phyloP scores from a whole-genome alignment of 75 land plant genomes.

The Selaginella moellendorffii region DNA sequence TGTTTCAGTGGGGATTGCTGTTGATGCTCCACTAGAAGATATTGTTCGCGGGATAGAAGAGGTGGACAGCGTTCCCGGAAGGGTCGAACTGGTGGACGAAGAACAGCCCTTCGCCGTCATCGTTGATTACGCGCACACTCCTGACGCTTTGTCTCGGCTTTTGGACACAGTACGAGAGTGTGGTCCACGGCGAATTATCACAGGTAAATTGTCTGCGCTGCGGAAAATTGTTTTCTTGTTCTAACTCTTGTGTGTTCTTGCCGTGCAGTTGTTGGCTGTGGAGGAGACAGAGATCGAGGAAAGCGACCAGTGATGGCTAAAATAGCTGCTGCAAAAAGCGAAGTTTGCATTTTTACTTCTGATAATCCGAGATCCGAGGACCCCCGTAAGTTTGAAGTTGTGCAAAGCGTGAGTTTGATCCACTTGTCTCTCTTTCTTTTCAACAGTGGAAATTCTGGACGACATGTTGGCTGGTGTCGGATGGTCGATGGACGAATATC shows the following conservation, averaged over 20 bases:
- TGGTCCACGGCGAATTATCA: constrained; percentile 61
- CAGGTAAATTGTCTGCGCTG: constrained; percentile 36
- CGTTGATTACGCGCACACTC: constrained; percentile 86
- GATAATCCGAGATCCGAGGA: constrained; percentile 85
- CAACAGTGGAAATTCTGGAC: constrained; percentile 80
- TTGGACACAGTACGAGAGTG: constrained; percentile 86
- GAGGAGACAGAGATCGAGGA: constrained; percentile 76
- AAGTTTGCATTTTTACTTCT: constrained; percentile 69
- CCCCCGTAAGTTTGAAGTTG: constrained; percentile 48
- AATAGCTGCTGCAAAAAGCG: constrained; percentile 87
- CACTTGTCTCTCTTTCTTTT: neutral
- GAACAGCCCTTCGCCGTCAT: constrained; percentile 96
- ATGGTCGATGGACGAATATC: constrained; percentile 89
- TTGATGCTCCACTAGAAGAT: constrained; percentile 64
- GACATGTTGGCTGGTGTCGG: constrained; percentile 97
- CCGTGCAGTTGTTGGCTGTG: constrained; percentile 70
- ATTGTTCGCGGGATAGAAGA: constrained; percentile 80
- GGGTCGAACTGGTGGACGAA: constrained; percentile 87
- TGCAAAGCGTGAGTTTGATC: neutral
- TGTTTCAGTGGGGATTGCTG: constrained; percentile 72
- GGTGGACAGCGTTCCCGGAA: constrained; percentile 83
- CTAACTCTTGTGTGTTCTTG: neutral
- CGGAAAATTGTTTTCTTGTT: neutral
- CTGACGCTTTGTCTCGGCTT: constrained; percentile 69
- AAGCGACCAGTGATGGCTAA: constrained; percentile 91